Evolutionary conservation across 495 filamentous ascomycete genomes (phyloP).

Genomic region (Hyphodiscus hymeniophilus): DNA sequence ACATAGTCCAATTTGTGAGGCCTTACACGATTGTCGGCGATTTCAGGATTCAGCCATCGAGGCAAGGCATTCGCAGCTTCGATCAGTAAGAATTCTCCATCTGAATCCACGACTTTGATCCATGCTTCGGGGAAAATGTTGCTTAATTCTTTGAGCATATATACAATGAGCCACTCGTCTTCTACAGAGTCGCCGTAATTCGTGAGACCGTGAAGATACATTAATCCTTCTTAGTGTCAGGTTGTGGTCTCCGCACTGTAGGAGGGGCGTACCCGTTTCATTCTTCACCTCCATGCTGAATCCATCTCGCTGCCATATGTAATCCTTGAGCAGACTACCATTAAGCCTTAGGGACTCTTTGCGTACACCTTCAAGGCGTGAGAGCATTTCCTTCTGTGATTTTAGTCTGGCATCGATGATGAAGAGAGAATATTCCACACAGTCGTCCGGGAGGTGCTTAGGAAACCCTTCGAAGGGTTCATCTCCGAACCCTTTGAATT

Average conservation of each 20-base stretch:
- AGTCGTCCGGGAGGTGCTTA: conserved; percentile 74
- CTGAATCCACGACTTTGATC: conserved; percentile 74
- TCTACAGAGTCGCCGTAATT: conserved; percentile 90
- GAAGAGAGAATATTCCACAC: conserved; percentile 78
- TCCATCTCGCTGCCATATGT: conserved; percentile 89
- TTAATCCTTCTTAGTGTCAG: conserved; percentile 24
- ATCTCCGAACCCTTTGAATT: conserved; percentile 38
- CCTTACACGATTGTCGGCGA: conserved; percentile 69
- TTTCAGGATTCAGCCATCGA: conserved; percentile 85
- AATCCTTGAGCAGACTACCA: conserved; percentile 60
- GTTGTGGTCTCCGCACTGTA: not conserved
- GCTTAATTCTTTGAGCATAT: conserved; percentile 76
- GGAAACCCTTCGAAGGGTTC: conserved; percentile 59
- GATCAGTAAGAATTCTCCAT: conserved; percentile 91
- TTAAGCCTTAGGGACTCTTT: conserved; percentile 54
- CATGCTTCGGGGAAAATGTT: conserved; percentile 66
- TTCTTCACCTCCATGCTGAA: conserved; percentile 53
- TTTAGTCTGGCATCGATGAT: conserved; percentile 51
- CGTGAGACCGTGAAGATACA: conserved; percentile 59
- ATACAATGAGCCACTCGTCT: conserved; percentile 96
- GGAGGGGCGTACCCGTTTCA: conserved; percentile 44
- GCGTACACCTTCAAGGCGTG: conserved; percentile 62
- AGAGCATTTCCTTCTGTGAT: conserved; percentile 32
- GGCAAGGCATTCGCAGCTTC: conserved; percentile 88
- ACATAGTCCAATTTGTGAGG: not conserved